A percentile compares a stretch with the other conserved stretches of the same genome.
Conservation (phyloP, 2,329 filamentous ascomycete genomes). For the Colletotrichum spaethianum region DNA sequence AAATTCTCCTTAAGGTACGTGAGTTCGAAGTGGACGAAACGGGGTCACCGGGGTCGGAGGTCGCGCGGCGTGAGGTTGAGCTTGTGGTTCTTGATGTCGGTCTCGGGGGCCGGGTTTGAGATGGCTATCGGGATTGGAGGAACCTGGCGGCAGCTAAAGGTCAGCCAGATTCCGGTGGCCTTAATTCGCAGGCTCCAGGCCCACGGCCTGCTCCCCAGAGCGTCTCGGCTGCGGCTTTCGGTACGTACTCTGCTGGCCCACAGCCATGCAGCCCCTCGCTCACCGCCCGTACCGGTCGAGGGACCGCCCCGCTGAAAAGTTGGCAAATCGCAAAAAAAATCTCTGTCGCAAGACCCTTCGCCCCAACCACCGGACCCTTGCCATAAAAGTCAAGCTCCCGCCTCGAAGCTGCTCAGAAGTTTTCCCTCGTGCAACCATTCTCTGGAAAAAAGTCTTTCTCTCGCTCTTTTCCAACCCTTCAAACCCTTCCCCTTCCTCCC, state of each 20-base stretch:
- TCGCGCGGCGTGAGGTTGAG: constrained; percentile 26
- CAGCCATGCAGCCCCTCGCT: constrained; percentile 20
- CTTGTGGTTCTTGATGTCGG: constrained; percentile 32
- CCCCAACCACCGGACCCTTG: constrained; percentile 40
- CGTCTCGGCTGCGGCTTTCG: constrained; percentile 14
- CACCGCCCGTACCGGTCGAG: constrained; percentile 37
- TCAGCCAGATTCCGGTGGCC: constrained; percentile 37
- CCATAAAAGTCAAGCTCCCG: constrained; percentile 40
- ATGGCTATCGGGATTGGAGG: constrained; percentile 32
- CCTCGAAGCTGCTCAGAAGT: constrained; percentile 15
- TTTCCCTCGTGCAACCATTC: constrained; percentile 29
- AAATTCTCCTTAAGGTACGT: neutral
- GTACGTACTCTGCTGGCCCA: constrained; percentile 27
- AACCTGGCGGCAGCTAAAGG: constrained; percentile 25
- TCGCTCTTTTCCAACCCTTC: constrained; percentile 19
- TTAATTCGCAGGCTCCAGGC: constrained; percentile 38
- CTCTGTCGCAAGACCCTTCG: constrained; percentile 41
- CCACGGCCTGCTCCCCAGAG: neutral
- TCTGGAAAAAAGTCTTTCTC: constrained; percentile 37
- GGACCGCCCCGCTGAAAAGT: constrained; percentile 38
- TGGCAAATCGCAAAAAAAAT: constrained; percentile 42
- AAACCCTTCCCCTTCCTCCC: neutral
- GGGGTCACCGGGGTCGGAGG: constrained; percentile 24
- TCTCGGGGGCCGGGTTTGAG: constrained; percentile 29
- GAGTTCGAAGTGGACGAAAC: constrained; percentile 14